Evolutionary conservation across 306 rosid genomes (phyloP).

Genomic region (Myrica gale): DNA sequence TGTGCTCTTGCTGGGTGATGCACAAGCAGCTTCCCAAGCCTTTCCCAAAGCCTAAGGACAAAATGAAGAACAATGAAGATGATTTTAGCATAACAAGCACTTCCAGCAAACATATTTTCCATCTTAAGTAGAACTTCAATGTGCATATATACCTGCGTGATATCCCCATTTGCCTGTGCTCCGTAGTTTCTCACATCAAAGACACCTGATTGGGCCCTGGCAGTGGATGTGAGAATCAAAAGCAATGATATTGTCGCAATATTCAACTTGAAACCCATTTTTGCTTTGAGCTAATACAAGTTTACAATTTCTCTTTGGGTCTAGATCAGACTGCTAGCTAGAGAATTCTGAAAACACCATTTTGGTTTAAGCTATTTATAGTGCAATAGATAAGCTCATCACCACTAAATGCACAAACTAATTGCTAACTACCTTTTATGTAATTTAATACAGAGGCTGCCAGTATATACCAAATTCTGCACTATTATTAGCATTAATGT

Average conservation of each 20-base stretch:
- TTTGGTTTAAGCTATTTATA: neutral
- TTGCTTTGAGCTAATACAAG: neutral
- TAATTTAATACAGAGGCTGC: no score
- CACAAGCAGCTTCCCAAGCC: conserved; percentile 44
- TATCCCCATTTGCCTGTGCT: conserved; percentile 20
- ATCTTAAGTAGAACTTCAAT: no score
- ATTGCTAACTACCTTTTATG: no score
- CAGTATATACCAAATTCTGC: no score
- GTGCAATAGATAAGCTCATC: no score
- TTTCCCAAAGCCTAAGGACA: conserved; percentile 24
- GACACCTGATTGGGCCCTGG: neutral
- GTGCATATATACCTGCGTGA: conserved; percentile 19
- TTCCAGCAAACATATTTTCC: neutral
- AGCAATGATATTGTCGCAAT: neutral
- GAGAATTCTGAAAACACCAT: no score
- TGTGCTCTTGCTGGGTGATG: conserved; percentile 2
- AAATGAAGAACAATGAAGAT: neutral
- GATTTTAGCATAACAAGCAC: neutral
- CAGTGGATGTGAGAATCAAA: neutral
- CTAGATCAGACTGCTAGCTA: no score
- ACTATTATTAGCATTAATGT: no score
- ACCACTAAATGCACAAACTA: no score
- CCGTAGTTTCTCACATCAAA: conserved; percentile 25
- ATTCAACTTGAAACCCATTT: conserved; percentile 19
- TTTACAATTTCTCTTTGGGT: no score